phyloP scores from a whole-genome alignment of 2,329 filamentous ascomycete species.

The Nothophaeocryptopus gaeumannii region DNA sequence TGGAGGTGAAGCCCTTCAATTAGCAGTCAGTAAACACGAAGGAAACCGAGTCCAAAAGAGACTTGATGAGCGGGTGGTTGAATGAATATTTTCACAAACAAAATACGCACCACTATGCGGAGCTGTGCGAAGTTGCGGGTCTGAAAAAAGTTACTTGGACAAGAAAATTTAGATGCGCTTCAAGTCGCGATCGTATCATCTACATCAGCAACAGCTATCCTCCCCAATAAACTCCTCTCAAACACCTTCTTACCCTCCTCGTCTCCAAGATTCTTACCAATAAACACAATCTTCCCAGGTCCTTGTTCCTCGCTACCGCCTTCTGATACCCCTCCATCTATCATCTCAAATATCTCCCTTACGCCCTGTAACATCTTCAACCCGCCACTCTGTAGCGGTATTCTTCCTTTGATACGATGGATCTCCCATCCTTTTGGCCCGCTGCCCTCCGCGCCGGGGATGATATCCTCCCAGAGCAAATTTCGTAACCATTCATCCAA shows the following conservation, averaged over 20 bases:
- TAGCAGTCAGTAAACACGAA: no score
- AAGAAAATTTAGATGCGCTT: no score
- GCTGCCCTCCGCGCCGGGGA: background rate
- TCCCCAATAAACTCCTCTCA: constrained; percentile 27
- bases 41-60: no score
- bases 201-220: no score
- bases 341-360: constrained; percentile 87
- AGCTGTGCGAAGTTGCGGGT: no score
- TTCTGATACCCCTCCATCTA: constrained; percentile 50
- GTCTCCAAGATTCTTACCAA: constrained; percentile 32
- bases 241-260: constrained; percentile 19
- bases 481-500: constrained; percentile 81
- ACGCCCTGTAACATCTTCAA: constrained; percentile 86
- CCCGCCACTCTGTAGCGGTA: constrained; percentile 63
- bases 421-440: constrained; percentile 63
- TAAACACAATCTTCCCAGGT: constrained; percentile 35
- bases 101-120: no score
- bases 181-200: no score
- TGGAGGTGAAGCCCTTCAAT: no score
- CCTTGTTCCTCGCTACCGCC: constrained; percentile 2
- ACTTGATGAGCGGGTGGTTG: no score
- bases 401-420: constrained; percentile 80
- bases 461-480: constrained; percentile 70
- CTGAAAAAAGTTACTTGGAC: no score
- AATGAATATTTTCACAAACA: no score